These are phyloP conservation scores for Agrocybe praecox DNA, from an alignment of 768 basidiomycete genomes.

Conservation along the genomic window DNA sequence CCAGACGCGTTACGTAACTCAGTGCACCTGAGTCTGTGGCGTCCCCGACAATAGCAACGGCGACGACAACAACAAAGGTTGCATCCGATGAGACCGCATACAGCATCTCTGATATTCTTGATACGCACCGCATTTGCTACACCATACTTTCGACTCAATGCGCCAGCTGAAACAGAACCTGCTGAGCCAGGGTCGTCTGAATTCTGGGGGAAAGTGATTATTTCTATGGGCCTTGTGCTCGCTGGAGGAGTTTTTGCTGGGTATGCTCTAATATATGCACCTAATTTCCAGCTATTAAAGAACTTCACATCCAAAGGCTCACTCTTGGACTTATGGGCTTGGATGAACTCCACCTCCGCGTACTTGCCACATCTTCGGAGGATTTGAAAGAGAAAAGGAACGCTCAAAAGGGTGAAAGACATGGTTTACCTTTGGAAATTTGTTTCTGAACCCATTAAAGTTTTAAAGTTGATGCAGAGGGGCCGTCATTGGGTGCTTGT, in stretches of 20 bases:
- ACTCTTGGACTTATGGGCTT: conserved; percentile 94
- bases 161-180: conserved; percentile 13
- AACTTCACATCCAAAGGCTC: conserved; percentile 51
- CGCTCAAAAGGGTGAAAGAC: conserved; percentile 62
- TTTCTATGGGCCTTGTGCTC: conserved; percentile 74
- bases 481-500: conserved; percentile 95
- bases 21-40: too few species aligned
- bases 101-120: conserved; percentile 22
- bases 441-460: conserved; percentile 17
- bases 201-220: conserved; percentile 74
- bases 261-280: conserved; percentile 38
- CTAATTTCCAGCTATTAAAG: not conserved
- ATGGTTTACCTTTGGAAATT: not conserved
- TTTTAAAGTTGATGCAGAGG: conserved; percentile 55
- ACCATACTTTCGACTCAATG: conserved; percentile 18
- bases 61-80: too few species aligned
- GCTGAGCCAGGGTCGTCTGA: conserved; percentile 52
- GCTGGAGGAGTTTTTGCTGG: conserved; percentile 93
- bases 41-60: too few species aligned
- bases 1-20: too few species aligned
- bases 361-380: conserved; percentile 82
- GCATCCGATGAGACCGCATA: not conserved
- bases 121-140: conserved; percentile 26
- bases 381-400: conserved; percentile 66
- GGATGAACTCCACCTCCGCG: conserved; percentile 88